These are phyloP conservation scores for Candida boidinii DNA, from an alignment of 805 yeast genomes.

Conservation along the genomic window DNA sequence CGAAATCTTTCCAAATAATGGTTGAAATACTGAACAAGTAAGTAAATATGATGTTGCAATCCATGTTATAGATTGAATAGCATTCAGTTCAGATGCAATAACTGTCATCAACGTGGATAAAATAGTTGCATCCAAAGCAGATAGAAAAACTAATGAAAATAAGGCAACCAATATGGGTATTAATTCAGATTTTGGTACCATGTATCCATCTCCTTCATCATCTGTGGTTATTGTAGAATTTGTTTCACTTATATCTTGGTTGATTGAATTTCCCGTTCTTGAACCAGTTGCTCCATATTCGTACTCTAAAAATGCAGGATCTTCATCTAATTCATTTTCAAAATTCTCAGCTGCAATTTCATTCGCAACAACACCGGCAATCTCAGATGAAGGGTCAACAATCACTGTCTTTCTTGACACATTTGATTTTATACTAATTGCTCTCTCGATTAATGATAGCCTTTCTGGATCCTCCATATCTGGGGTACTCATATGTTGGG, in stretches of 20 bases:
- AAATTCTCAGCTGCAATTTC: no score
- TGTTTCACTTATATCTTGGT: no score
- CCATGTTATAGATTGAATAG: conserved; percentile 59
- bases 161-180: conserved; percentile 31
- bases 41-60: conserved; percentile 64
- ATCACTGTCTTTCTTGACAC: no score
- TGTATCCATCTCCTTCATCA: conserved; percentile 4
- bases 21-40: conserved; percentile 67
- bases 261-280: no score
- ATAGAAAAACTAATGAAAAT: conserved; percentile 43
- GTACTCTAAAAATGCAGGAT: no score
- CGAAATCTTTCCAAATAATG: conserved; percentile 60
- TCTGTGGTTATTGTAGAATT: not conserved
- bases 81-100: conserved; percentile 63
- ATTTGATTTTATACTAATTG: no score
- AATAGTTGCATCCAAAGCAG: conserved; percentile 61
- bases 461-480: no score
- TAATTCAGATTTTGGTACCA: conserved; percentile 20
- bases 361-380: no score
- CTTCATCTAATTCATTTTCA: no score
- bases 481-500: no score
- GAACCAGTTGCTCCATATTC: not conserved
- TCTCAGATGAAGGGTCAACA: no score
- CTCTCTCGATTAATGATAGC: no score
- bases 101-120: conserved; percentile 57